phyloP scores from a whole-genome alignment of 2,329 filamentous ascomycete genomes.

The Aspergillus calidoustus region DNA sequence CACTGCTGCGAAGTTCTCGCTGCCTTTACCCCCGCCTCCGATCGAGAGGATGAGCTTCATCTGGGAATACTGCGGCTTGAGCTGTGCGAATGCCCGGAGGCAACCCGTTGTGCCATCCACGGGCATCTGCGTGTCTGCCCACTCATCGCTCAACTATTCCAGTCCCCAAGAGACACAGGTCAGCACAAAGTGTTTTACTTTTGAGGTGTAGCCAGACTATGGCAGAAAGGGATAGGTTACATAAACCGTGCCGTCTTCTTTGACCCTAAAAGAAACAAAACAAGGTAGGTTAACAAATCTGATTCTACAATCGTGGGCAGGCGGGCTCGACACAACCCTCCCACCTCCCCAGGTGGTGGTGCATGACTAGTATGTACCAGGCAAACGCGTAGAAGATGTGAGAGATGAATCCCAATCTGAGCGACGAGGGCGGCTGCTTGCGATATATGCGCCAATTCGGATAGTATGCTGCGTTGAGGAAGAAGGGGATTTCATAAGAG shows the following conservation, averaged over 20 bases:
- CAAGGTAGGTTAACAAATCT: conserved; percentile 29
- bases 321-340: conserved; percentile 4
- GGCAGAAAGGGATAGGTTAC: conserved; percentile 55
- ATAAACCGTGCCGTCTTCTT: conserved; percentile 73
- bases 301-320: conserved; percentile 20
- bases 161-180: not conserved
- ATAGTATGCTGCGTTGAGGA: conserved; percentile 78
- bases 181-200: conserved; percentile 9
- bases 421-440: conserved; percentile 71
- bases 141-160: conserved; percentile 74
- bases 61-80: conserved; percentile 72
- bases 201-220: not conserved
- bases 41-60: conserved; percentile 78
- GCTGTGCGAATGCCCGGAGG: conserved; percentile 71
- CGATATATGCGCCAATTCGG: conserved; percentile 78
- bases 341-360: conserved; percentile 16
- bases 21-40: conserved; percentile 68
- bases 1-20: conserved; percentile 69
- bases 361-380: conserved; percentile 47
- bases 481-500: conserved; percentile 45
- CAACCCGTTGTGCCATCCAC: conserved; percentile 75
- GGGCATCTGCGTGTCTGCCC: conserved; percentile 72
- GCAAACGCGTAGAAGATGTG: conserved; percentile 86
- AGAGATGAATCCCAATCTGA: conserved; percentile 77
- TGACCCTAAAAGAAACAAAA: conserved; percentile 57